Percentiles rank a stretch among this genome's conserved stretches.
These are phyloP conservation scores for Suillus brevipes DNA, from an alignment of 768 basidiomycete species.

Conservation along the genomic window DNA sequence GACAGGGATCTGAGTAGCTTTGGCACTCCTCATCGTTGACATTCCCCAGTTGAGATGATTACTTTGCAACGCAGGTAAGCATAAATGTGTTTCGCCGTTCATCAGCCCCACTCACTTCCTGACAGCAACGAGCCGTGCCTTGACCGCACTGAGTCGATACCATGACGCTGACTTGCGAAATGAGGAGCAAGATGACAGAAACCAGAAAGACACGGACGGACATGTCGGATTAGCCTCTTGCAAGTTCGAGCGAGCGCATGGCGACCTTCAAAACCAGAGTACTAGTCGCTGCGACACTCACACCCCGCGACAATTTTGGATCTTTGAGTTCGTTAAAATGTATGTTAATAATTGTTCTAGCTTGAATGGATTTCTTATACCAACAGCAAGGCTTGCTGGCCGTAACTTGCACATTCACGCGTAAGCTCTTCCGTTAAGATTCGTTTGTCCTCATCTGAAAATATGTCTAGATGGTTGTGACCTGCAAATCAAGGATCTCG, in stretches of 20 bases:
- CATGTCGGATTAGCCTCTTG: not conserved
- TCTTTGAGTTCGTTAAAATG: not conserved
- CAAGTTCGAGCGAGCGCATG: not conserved
- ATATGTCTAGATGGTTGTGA: no score
- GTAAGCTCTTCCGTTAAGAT: no score
- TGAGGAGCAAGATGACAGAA: not conserved
- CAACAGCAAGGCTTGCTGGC: not conserved
- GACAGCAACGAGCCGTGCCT: not conserved
- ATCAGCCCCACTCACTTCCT: not conserved
- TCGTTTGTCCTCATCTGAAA: no score
- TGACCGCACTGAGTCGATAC: not conserved
- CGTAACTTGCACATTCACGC: no score
- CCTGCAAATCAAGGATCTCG: no score
- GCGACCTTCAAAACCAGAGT: not conserved
- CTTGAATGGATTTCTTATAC: not conserved
- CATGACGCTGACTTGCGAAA: not conserved
- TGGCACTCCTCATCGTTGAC: not conserved
- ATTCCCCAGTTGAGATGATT: not conserved
- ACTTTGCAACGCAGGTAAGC: not conserved
- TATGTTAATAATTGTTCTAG: not conserved
- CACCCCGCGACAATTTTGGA: not conserved
- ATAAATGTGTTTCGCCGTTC: not conserved
- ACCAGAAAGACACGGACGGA: not conserved
- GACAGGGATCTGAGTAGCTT: not conserved
- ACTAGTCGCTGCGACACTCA: not conserved